A percentile compares a stretch with the other conserved stretches of the same genome.
phyloP scores from a whole-genome alignment of 2,329 filamentous ascomycete species.

The Diaporthe nobilis region DNA sequence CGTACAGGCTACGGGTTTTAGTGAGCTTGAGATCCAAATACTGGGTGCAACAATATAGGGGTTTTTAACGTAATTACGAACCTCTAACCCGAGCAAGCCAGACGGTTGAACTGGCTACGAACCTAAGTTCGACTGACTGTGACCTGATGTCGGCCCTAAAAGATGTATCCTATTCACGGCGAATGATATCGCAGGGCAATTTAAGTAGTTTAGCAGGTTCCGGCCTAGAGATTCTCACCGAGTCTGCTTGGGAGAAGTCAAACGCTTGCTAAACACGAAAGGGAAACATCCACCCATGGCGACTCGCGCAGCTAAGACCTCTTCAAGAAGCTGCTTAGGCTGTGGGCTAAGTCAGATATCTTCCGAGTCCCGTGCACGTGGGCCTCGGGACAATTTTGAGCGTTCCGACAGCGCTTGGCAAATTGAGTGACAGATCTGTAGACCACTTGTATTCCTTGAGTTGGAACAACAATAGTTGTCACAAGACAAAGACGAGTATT shows the following conservation, averaged over 20 bases:
- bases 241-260: neutral
- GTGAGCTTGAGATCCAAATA: neutral
- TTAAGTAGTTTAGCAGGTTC: neutral
- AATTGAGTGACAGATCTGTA: neutral
- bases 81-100: neutral
- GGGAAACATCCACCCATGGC: neutral
- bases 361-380: neutral
- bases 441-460: neutral
- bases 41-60: too few relatives aligned
- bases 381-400: constrained; percentile 1
- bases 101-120: neutral
- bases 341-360: neutral
- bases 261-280: neutral
- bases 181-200: neutral
- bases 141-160: neutral
- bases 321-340: neutral
- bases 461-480: neutral
- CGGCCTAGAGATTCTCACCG: neutral
- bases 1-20: neutral
- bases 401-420: neutral
- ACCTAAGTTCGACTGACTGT: neutral
- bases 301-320: neutral
- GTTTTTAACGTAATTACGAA: neutral
- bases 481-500: neutral
- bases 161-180: neutral